A percentile compares a stretch with the other conserved stretches of the same genome.
These are phyloP conservation scores for Oryza australiensis DNA, from an alignment of 176 grass and related monocot genomes.

Conservation along the genomic window DNA sequence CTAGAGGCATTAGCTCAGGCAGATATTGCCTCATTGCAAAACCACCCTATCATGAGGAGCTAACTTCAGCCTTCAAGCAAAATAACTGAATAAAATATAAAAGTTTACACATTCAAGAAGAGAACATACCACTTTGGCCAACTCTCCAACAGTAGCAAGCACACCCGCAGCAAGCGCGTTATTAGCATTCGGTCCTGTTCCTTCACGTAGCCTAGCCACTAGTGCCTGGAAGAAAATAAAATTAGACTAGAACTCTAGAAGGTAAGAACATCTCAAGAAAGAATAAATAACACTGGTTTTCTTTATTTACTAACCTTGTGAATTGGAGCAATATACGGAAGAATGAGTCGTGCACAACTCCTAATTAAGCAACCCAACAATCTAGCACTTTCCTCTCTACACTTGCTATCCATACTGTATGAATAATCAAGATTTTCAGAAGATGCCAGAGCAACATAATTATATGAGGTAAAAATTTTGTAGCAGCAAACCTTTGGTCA, in stretches of 20 bases:
- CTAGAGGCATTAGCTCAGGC: constrained; percentile 93
- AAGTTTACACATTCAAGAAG: constrained; percentile 13
- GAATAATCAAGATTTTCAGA: constrained; percentile 35
- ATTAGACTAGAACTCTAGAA: background rate
- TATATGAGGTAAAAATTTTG: constrained; percentile 29
- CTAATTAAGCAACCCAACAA: constrained; percentile 91
- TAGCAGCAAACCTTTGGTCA: constrained; percentile 74
- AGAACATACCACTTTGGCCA: constrained; percentile 89
- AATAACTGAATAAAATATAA: constrained; percentile 7
- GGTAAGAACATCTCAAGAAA: constrained; percentile 32
- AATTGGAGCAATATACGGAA: constrained; percentile 97
- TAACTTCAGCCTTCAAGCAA: background rate
- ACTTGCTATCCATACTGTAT: constrained; percentile 93
- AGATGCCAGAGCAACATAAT: constrained; percentile 22
- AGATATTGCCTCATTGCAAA: constrained; percentile 99
- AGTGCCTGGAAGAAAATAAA: constrained; percentile 72
- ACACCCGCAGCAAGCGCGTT: constrained; percentile 83
- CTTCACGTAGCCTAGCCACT: constrained; percentile 78
- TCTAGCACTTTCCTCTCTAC: constrained; percentile 88
- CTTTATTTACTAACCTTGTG: constrained; percentile 74
- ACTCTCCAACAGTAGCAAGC: constrained; percentile 96
- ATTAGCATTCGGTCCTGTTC: constrained; percentile 69
- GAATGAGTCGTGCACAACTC: constrained; percentile 84
- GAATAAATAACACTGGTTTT: constrained; percentile 13
- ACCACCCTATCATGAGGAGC: constrained; percentile 62